Percentiles rank a stretch among this genome's conserved stretches.
These are phyloP conservation scores for Urochloa ruziziensis DNA, from an alignment of 176 grass and related monocot genomes.

Conservation along the genomic window DNA sequence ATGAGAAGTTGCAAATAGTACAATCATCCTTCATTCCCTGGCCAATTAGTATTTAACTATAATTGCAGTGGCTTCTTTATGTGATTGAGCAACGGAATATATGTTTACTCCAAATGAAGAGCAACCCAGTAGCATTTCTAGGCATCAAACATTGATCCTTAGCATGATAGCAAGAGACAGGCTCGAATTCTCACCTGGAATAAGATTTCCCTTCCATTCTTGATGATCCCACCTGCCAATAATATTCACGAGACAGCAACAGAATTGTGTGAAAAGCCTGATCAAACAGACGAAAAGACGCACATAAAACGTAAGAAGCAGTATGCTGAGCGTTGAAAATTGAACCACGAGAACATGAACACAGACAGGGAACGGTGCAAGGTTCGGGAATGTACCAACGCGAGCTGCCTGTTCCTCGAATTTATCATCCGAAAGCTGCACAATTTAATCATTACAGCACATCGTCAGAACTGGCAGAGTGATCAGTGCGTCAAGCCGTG, in stretches of 20 bases:
- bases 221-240: constrained; percentile 50
- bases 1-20: background rate
- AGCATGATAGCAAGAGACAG: background rate
- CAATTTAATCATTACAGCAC: background rate
- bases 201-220: constrained; percentile 86
- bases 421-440: constrained; percentile 45
- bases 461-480: background rate
- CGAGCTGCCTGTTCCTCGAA: constrained; percentile 37
- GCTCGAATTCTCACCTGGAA: constrained; percentile 55
- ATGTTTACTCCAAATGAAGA: background rate
- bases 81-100: background rate
- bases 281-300: too few species aligned
- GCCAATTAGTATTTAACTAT: background rate
- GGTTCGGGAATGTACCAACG: constrained; percentile 12
- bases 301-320: background rate
- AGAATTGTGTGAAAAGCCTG: background rate
- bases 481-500: background rate
- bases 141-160: too few species aligned
- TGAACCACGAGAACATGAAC: background rate
- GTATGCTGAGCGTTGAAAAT: background rate
- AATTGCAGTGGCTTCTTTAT: background rate
- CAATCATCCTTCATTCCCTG: background rate
- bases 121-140: background rate
- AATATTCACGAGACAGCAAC: background rate
- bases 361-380: background rate